Percentiles rank a stretch among this genome's conserved stretches.
phyloP scores from a whole-genome alignment of 176 grass and related monocot species.

The Phoenix roebelenii region DNA sequence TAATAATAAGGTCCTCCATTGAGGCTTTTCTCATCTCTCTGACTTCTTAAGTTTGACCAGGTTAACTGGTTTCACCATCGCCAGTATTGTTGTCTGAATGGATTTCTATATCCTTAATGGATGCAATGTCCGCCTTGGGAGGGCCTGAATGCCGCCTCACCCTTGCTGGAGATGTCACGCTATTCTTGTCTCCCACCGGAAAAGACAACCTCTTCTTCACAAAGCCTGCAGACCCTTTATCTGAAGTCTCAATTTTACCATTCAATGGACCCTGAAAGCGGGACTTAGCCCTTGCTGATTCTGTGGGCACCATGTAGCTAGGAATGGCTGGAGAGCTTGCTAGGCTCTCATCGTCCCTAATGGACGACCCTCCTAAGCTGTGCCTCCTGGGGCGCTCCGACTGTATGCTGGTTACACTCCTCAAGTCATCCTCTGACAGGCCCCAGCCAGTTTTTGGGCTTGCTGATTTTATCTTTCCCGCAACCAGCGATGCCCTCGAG shows the following conservation, averaged over 20 bases:
- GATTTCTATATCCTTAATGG: no score
- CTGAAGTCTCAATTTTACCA: slow-evolving; percentile 40
- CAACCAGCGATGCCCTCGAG: slow-evolving; percentile 32
- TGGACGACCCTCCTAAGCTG: slow-evolving; percentile 49
- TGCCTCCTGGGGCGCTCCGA: slow-evolving; percentile 71
- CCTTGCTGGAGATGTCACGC: no score
- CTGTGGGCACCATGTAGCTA: slow-evolving; percentile 83
- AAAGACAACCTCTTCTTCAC: slow-evolving; percentile 84
- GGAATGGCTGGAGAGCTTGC: slow-evolving; percentile 49
- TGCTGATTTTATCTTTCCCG: slow-evolving; percentile 41
- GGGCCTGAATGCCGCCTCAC: no score
- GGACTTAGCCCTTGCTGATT: slow-evolving; percentile 77
- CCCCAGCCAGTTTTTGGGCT: slow-evolving; percentile 43
- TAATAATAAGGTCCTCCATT: no score
- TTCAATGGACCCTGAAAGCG: slow-evolving; percentile 42
- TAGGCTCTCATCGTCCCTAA: slow-evolving; percentile 63
- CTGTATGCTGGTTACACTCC: slow-evolving; percentile 51
- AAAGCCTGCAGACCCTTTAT: slow-evolving; percentile 31
- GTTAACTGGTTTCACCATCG: no score
- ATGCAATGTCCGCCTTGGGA: no score
- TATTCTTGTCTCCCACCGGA: slow-evolving; percentile 22
- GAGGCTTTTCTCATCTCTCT: no score
- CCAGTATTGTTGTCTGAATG: no score
- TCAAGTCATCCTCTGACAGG: slow-evolving; percentile 45
- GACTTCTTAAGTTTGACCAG: no score